Evolutionary conservation across 1,139 yeast genomes (phyloP).

Genomic region (Hyphopichia burtonii): DNA sequence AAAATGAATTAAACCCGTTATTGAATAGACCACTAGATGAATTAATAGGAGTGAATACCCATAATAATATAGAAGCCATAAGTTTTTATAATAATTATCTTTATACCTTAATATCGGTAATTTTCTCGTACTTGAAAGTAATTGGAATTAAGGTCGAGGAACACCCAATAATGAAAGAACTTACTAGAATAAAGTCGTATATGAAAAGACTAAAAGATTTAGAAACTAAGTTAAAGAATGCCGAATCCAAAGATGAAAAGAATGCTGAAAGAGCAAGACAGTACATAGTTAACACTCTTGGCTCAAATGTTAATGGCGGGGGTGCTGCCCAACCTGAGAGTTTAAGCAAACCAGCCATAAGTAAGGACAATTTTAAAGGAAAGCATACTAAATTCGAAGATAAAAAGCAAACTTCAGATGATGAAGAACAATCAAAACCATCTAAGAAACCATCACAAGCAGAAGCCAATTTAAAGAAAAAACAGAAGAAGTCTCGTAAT

Average conservation of each 20-base stretch:
- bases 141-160: slow-evolving; percentile 56
- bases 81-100: slow-evolving; percentile 40
- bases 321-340: slow-evolving; percentile 27
- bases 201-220: slow-evolving; percentile 60
- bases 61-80: slow-evolving; percentile 35
- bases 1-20: slow-evolving; percentile 29
- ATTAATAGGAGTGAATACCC: slow-evolving; percentile 20
- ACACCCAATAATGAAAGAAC: slow-evolving; percentile 69
- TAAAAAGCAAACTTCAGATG: slow-evolving; percentile 6
- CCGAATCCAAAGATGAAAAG: slow-evolving; percentile 16
- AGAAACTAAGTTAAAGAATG: slow-evolving; percentile 20
- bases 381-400: slow-evolving; percentile 56
- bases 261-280: slow-evolving; percentile 40
- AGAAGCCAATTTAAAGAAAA: background rate
- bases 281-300: slow-evolving; percentile 47
- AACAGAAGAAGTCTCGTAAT: background rate
- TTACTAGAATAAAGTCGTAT: slow-evolving; percentile 65
- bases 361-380: slow-evolving; percentile 55
- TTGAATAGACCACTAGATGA: slow-evolving; percentile 37
- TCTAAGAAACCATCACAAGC: background rate
- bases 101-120: slow-evolving; percentile 44
- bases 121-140: slow-evolving; percentile 59
- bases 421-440: background rate
- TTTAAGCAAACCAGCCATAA: slow-evolving; percentile 53
- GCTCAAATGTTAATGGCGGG: slow-evolving; percentile 29